Base-by-base conservation (phyloP, 2,329 filamentous ascomycete species). In the Nothophaeocryptopus gaeumannii region DNA sequence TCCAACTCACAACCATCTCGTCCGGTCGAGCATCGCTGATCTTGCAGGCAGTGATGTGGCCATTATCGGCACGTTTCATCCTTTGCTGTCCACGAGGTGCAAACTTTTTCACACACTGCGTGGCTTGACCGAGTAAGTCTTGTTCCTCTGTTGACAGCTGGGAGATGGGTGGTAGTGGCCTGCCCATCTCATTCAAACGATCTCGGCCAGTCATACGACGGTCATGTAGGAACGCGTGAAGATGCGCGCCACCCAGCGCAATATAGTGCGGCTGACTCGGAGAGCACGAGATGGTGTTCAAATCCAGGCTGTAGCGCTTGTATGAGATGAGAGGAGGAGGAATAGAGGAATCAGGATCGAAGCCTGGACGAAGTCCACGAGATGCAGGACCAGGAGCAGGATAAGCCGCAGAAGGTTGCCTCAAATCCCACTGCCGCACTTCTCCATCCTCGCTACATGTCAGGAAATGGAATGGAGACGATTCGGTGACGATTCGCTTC, bases 401-500 rank as follows among this genome's bases (percentile, higher is more conserved):
- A 58, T 85, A 85, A n/a, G 78, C 72, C n/a, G 75, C 80, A 1
- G 81, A 82, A 2, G 83, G 83, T 59, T 82, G 79, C 15, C 83
- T 74, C 37, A 84, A 65, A 66, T 86, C 83, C 79, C 83, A 86
- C 59, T 86, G 84, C 39, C 84, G 74, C 29, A 86, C 82, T 56
- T 86, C 83, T 20, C 84, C 83, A 66, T 86, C 83, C 62, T 86
- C 84, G 0, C 82, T 85, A 64, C 84, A 86, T 0, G 82, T 86
- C 47, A 86, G 67, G 61, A 86, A 86, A n/a, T 84, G 74, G 64
- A 82, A 74, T 0, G 83, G 84, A 2, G 81, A 85, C 5, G 80
- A 82, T 61, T 86, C 83, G 0, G 83, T 86, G 31, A 86, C 81
- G 40, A 86, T 85, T 31, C 83, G 74, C 70, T 86, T 86, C 29